phyloP scores from a whole-genome alignment of 1,284 basidiomycete species.

The Austroboletus niveus region DNA sequence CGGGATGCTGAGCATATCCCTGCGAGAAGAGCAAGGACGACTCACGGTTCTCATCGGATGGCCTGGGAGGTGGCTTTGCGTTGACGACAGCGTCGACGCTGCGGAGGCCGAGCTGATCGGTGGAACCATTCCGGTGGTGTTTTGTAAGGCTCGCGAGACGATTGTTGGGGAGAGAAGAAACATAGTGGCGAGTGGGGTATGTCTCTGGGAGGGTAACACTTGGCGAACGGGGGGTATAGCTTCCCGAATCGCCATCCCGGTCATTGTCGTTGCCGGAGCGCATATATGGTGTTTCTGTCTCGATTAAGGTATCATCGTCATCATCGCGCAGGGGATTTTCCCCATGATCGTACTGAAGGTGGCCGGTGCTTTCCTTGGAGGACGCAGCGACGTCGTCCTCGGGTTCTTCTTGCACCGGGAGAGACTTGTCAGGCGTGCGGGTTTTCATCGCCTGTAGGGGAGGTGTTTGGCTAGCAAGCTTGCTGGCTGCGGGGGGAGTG shows the following conservation, averaged over 20 bases:
- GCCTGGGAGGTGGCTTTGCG: constrained; percentile 37
- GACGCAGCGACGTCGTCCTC: constrained; percentile 56
- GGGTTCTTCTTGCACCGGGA: constrained; percentile 74
- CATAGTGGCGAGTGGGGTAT: constrained; percentile 27
- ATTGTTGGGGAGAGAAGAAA: constrained; percentile 16
- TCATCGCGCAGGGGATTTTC: constrained; percentile 42
- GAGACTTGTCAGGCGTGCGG: constrained; percentile 67
- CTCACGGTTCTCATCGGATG: constrained; percentile 31
- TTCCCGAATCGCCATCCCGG: constrained; percentile 32
- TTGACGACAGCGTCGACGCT: constrained; percentile 55
- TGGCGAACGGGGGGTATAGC: constrained; percentile 74
- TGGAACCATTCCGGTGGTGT: constrained; percentile 44
- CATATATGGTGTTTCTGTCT: constrained; percentile 39
- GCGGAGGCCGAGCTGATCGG: constrained; percentile 59
- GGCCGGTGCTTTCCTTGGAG: constrained; percentile 27
- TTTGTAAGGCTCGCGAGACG: constrained; percentile 25
- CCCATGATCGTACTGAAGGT: constrained; percentile 28
- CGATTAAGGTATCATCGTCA: constrained; percentile 49
- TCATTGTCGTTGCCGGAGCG: constrained; percentile 32
- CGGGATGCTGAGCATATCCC: constrained; percentile 15
- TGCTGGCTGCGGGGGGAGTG: constrained; percentile 42
- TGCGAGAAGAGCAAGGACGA: constrained; percentile 9
- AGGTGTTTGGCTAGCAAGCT: constrained; percentile 53
- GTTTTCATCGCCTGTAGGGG: constrained; percentile 52
- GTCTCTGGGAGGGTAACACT: constrained; percentile 53